These are phyloP conservation scores for Stephanocyclus meneghinianus DNA, from an alignment of 352 stramenopile genomes.

Conservation along the genomic window DNA sequence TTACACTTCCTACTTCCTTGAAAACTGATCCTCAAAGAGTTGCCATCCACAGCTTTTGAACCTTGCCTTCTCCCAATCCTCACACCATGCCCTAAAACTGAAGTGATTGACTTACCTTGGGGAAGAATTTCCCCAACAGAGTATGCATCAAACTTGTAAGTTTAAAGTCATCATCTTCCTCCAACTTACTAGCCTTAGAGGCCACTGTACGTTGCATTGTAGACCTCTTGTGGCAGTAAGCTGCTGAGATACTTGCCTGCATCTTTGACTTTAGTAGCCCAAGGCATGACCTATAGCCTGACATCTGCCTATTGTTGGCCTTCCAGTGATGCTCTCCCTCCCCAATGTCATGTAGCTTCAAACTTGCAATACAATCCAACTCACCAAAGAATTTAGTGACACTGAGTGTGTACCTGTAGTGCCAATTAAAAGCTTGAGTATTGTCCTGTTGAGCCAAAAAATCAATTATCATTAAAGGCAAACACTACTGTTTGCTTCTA, in stretches of 20 bases:
- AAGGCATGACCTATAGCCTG: not conserved
- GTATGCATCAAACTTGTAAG: conserved; percentile 15
- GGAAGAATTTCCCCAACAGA: not conserved
- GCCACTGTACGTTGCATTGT: not conserved
- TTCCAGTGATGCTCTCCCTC: conserved; percentile 6
- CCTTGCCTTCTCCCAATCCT: no score
- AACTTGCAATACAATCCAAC: not conserved
- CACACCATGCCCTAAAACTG: conserved; percentile 13
- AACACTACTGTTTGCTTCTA: not conserved
- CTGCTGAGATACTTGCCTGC: not conserved
- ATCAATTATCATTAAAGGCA: not conserved
- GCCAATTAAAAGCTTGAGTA: not conserved
- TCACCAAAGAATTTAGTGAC: conserved; percentile 2
- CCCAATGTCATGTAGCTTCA: not conserved
- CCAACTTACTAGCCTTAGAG: not conserved
- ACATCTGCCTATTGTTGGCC: not conserved
- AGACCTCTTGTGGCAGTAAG: not conserved
- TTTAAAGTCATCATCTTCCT: not conserved
- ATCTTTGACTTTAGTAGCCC: no score
- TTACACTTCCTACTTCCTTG: not conserved
- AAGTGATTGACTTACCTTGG: not conserved
- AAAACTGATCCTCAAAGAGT: conserved; percentile 4
- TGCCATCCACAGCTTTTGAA: not conserved
- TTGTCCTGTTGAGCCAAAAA: not conserved
- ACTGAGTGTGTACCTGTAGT: not conserved